Evolutionary conservation across 2,329 filamentous ascomycete genomes (phyloP), one percentile per base, ranked within the genome.

Genomic region (Teratosphaeria nubilosa): DNA sequence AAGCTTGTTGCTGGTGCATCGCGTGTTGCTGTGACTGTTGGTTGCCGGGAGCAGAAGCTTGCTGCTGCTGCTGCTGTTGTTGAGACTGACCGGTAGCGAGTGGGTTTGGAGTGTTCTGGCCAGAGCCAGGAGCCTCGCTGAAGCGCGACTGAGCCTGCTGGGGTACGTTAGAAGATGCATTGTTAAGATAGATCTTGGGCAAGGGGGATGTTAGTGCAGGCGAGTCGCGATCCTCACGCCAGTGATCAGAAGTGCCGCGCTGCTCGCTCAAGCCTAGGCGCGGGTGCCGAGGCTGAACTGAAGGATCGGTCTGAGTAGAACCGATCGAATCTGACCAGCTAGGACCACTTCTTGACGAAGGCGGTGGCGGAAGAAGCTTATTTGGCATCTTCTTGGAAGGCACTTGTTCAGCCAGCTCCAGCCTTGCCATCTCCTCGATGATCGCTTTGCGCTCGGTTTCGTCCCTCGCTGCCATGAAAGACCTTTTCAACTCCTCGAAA

Each of bases 31-130:
- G 66, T 30, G 64, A 59, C 60, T 74, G 73, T 54, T 80, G 80
- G 61, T 81, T 78, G 54, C 60, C 58, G 6, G 63, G 63, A 20
- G 60, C 59, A 22, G 75, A 76, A n/a, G 41, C 16, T 22, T 48
- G 41, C 41, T 48, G 41, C 57, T 76, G 74, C 63, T 82, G 81
- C 59, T 82, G 79, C 59, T 48, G 41, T 56, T 76, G 74, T 63
- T 82, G 81, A 59, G 81, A 79, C 59, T 81, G 80, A 56, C 74
- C 77, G 59, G 80, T 80, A 60, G 83, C 73, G 48, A 86, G 80
- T 30, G 91, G 91, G 76, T 95, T 94, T 37, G 92, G 91, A 2
- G 91, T 96, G 68, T 87, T 92, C 73, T 94, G 87, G 51, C 91
- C 92, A 71, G 90, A 96, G 77, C 87, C 90, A 68, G 91, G 88